Percentiles rank a stretch among this genome's conserved stretches.
phyloP scores from a whole-genome alignment of 176 grass and related monocot genomes.

The Bothriochloa decipiens region DNA sequence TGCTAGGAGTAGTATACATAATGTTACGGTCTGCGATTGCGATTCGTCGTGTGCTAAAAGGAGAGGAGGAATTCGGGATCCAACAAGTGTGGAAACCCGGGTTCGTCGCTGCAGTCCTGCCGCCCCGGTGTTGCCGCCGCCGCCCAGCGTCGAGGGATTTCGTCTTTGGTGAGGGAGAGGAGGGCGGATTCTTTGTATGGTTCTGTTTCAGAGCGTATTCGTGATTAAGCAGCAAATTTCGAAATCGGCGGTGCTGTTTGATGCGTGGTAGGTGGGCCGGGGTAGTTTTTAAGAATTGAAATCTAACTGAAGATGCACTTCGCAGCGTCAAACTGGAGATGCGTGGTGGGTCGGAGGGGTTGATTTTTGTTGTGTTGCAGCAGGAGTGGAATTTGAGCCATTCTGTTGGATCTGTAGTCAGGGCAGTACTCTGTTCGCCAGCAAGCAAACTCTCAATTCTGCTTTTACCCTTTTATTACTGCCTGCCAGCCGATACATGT shows the following conservation, averaged over 20 bases:
- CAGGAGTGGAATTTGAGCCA: background rate
- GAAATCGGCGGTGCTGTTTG: background rate
- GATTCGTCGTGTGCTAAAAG: background rate
- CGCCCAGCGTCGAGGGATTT: background rate
- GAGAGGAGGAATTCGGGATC: constrained; percentile 6
- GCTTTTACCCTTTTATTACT: background rate
- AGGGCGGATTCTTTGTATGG: background rate
- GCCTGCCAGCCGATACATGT: background rate
- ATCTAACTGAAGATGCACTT: background rate
- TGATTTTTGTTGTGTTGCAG: background rate
- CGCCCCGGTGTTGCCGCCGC: too few species aligned
- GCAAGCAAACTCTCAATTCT: background rate
- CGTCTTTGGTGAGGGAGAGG: background rate
- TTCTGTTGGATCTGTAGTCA: background rate
- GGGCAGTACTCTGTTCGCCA: background rate
- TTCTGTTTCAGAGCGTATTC: background rate
- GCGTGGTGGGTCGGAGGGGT: background rate
- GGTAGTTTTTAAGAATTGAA: background rate
- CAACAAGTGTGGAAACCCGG: background rate
- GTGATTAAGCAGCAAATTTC: background rate
- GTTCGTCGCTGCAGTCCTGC: too few species aligned
- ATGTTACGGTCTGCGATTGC: background rate
- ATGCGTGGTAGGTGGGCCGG: background rate
- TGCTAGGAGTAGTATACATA: too few species aligned
- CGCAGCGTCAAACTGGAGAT: background rate